A percentile compares a stretch with the other conserved stretches of the same genome.
phyloP scores from a whole-genome alignment of 1,284 basidiomycete species.

The Tremellales sp. region DNA sequence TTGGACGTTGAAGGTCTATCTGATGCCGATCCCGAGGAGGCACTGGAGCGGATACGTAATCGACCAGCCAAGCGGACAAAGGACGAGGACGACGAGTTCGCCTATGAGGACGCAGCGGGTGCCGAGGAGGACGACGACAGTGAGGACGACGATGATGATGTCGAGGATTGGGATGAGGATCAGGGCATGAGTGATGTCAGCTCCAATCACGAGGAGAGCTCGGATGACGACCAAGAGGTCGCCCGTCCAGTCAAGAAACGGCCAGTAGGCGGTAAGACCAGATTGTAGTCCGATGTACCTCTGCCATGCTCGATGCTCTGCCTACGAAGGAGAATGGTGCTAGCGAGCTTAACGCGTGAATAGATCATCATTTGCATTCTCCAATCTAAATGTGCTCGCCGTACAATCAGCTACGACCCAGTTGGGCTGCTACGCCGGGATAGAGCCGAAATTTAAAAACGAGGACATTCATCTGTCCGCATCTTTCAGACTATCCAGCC shows the following conservation, averaged over 20 bases:
- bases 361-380: no score
- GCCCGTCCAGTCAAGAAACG: neutral
- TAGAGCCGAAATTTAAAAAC: slow-evolving; percentile 42
- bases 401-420: slow-evolving; percentile 27
- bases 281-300: neutral
- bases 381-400: slow-evolving; percentile 5
- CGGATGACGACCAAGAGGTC: slow-evolving; percentile 12
- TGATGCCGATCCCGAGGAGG: slow-evolving; percentile 46
- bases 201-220: slow-evolving; percentile 44
- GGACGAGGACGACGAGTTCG: slow-evolving; percentile 42
- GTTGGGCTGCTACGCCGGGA: slow-evolving; percentile 12
- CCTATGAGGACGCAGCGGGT: slow-evolving; percentile 50
- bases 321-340: neutral
- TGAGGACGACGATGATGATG: slow-evolving; percentile 54
- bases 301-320: neutral
- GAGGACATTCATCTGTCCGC: slow-evolving; percentile 29
- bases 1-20: slow-evolving; percentile 47
- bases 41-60: slow-evolving; percentile 32
- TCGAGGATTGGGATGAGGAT: slow-evolving; percentile 46
- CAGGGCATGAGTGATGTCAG: slow-evolving; percentile 52
- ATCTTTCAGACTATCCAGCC: slow-evolving; percentile 32
- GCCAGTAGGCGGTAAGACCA: neutral
- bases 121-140: slow-evolving; percentile 59
- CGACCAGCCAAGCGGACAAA: slow-evolving; percentile 31
- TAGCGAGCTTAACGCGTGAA: neutral